A percentile compares a stretch with the other conserved stretches of the same genome.
Conservation (phyloP, 2,329 filamentous ascomycete genomes). For the Sarocladium strictum region DNA sequence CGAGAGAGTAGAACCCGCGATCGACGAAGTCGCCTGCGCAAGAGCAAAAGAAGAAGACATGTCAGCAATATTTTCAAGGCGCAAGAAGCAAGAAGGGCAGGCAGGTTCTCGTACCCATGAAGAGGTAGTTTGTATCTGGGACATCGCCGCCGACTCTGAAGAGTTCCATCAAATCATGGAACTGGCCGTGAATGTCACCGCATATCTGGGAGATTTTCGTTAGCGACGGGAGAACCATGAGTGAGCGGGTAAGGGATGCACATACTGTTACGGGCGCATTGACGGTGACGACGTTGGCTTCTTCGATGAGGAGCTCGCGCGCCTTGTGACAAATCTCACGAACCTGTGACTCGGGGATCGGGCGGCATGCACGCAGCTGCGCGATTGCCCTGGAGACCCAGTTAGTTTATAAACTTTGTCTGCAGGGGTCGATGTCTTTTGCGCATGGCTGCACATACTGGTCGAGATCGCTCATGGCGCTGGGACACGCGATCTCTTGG, state of each 20-base stretch:
- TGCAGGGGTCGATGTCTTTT: no score
- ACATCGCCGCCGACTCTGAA: conserved; percentile 99
- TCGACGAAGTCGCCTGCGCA: conserved; percentile 88
- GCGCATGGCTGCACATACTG: conserved; percentile 49
- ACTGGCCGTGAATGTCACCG: conserved; percentile 98
- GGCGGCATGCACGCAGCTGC: conserved; percentile 89
- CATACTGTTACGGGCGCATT: conserved; percentile 87
- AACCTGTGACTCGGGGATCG: conserved; percentile 92
- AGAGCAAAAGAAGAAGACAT: conserved; percentile 9
- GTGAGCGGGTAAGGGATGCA: neutral
- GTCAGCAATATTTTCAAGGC: no score
- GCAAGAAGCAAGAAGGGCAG: no score
- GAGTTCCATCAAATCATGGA: conserved; percentile 98
- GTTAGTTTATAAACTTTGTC: no score
- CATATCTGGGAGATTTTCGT: conserved; percentile 37
- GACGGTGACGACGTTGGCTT: conserved; percentile 94
- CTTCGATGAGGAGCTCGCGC: conserved; percentile 90
- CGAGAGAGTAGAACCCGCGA: conserved; percentile 96
- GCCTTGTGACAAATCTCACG: conserved; percentile 97
- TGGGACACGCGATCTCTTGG: conserved; percentile 12
- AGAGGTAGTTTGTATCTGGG: conserved; percentile 98
- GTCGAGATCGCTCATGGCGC: conserved; percentile 85
- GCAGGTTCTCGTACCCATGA: conserved; percentile 94
- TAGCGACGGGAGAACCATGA: no score
- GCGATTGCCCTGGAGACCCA: conserved; percentile 68